Evolutionary conservation across 169 alveolate species (phyloP).

Genomic region (Plasmodium sp.): DNA sequence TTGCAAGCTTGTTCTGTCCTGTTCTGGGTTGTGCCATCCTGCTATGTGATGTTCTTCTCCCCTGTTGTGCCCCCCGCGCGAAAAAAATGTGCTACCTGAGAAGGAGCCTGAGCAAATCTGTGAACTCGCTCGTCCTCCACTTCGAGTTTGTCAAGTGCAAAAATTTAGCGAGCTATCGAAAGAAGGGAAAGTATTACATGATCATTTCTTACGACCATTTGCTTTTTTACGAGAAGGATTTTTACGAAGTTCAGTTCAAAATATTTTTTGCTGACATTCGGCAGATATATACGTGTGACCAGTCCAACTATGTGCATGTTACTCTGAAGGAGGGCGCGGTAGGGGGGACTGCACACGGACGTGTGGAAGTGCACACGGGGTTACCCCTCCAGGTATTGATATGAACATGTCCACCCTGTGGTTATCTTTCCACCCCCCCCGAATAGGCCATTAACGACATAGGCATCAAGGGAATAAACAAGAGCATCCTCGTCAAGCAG

Average conservation of each 20-base stretch:
- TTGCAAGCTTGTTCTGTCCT: neutral
- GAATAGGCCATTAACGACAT: conserved; percentile 22
- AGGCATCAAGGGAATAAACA: conserved; percentile 62
- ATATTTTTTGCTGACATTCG: conserved; percentile 21
- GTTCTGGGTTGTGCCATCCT: neutral
- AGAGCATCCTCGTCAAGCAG: conserved; percentile 26
- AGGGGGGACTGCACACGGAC: neutral
- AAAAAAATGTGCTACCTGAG: conserved; percentile 22
- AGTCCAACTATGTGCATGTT: conserved; percentile 44
- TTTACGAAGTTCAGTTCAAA: conserved; percentile 27
- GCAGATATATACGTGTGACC: conserved; percentile 31
- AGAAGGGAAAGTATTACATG: conserved; percentile 43
- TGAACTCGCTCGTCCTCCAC: conserved; percentile 41
- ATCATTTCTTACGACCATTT: conserved; percentile 36
- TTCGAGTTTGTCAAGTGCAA: conserved; percentile 62
- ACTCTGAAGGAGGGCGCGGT: conserved; percentile 26
- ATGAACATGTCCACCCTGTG: neutral
- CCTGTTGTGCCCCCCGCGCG: neutral
- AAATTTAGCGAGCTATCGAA: conserved; percentile 18
- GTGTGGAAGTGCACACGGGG: neutral
- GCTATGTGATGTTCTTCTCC: too few species aligned
- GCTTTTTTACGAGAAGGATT: conserved; percentile 49
- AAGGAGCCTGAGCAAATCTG: conserved; percentile 22
- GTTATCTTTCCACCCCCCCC: neutral
- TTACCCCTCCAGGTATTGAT: neutral